phyloP scores from a whole-genome alignment of 345 rosid species.

The Cochlearia excelsa region DNA sequence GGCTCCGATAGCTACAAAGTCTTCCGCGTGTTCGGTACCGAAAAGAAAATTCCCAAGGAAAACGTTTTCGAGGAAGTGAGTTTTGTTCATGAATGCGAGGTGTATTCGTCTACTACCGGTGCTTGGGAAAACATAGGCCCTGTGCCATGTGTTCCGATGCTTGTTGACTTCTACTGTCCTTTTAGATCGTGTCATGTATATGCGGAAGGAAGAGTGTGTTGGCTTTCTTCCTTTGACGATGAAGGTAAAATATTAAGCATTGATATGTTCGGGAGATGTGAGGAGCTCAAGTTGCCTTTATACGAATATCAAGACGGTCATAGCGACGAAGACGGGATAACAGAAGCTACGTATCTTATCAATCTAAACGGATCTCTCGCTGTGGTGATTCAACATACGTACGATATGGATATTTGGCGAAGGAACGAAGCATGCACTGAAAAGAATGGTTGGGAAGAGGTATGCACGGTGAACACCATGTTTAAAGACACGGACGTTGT shows the following conservation, averaged over 20 bases:
- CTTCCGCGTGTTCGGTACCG: constrained; percentile 31
- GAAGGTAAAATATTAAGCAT: constrained; percentile 11
- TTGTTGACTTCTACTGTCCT: neutral
- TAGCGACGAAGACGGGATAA: neutral
- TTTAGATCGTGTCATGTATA: constrained; percentile 22
- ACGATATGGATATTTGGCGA: constrained; percentile 27
- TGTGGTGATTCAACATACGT: constrained; percentile 18
- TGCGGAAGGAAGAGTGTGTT: constrained; percentile 30
- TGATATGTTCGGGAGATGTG: constrained; percentile 15
- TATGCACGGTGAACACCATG: neutral
- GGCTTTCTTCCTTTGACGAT: constrained; percentile 30
- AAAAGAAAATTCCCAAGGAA: neutral
- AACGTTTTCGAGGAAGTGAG: too few species aligned
- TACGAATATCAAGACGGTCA: neutral
- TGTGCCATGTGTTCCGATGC: constrained; percentile 31
- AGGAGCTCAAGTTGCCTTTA: constrained; percentile 5
- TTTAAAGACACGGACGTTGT: constrained; percentile 6
- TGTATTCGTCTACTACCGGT: constrained; percentile 37
- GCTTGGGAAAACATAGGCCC: constrained; percentile 37
- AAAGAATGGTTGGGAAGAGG: constrained; percentile 21
- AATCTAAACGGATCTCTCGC: constrained; percentile 22
- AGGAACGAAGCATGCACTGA: too few species aligned
- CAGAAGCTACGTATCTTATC: neutral
- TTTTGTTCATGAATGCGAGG: constrained; percentile 27
- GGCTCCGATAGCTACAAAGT: constrained; percentile 33